Conservation (phyloP, 352 stramenopile genomes). For the Globisporangium nunn region DNA sequence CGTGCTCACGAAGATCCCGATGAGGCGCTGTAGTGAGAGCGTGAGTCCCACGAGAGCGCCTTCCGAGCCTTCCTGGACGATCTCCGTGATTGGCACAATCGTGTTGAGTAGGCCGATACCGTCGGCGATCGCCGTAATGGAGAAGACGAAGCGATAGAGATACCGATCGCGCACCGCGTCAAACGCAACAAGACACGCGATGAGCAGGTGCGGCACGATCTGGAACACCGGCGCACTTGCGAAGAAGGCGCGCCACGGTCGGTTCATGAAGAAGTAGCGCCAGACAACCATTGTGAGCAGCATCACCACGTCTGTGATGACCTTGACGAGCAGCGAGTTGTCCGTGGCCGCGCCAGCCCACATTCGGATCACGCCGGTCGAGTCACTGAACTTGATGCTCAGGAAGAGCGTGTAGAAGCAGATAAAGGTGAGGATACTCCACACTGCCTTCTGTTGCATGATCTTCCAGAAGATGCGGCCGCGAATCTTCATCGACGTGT, state of each 20-base stretch:
- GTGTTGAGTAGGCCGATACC: slow-evolving; percentile 22
- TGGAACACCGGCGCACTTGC: slow-evolving; percentile 21
- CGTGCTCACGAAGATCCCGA: slow-evolving; percentile 25
- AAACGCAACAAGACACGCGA: slow-evolving; percentile 13
- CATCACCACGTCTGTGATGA: slow-evolving; percentile 20
- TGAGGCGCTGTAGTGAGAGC: slow-evolving; percentile 19
- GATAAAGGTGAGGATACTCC: slow-evolving; percentile 31
- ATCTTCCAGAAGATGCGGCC: slow-evolving; percentile 37
- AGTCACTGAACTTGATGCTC: slow-evolving; percentile 22
- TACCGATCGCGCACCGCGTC: slow-evolving; percentile 18
- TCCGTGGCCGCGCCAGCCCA: slow-evolving; percentile 20
- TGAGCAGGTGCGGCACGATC: slow-evolving; percentile 20
- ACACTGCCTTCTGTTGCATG: slow-evolving; percentile 41
- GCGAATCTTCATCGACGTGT: slow-evolving; percentile 24
- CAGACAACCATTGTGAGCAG: slow-evolving; percentile 24
- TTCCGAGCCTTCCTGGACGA: slow-evolving; percentile 23
- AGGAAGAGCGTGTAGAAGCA: slow-evolving; percentile 26
- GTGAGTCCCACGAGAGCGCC: slow-evolving; percentile 17
- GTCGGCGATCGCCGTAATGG: slow-evolving; percentile 20
- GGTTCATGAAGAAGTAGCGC: slow-evolving; percentile 34
- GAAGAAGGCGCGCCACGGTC: slow-evolving; percentile 24
- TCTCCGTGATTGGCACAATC: slow-evolving; percentile 27
- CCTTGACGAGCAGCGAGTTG: slow-evolving; percentile 26
- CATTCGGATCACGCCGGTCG: slow-evolving; percentile 7
- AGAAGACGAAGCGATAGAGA: slow-evolving; percentile 13